Base-by-base conservation (phyloP, 2,329 filamentous ascomycete genomes). In the Phoma herbarum region DNA sequence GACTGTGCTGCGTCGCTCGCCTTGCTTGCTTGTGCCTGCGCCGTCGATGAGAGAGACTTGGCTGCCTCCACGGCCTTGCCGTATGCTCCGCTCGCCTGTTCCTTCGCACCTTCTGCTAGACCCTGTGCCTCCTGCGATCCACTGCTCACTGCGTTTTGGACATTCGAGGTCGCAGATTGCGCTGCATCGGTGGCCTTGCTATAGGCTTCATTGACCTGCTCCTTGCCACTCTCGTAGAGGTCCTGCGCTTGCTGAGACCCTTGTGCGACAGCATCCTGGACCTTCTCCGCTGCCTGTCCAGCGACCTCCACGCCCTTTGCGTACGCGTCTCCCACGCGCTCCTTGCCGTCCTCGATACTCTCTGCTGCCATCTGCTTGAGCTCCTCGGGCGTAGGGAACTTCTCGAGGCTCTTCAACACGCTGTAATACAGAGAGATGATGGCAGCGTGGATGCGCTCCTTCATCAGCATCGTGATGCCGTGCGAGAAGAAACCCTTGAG, bases 401-500 rank as follows among this genome's bases (percentile, higher is more conserved):
- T 68, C 64, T 77, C 73, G 59, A 80, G 73, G n/a, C 76, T 61
- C 57, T 79, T 79, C n/a, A 90, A 77, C 2, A 90, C 71, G 7
- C 88, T 70, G 65, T 91, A 90, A 77, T 94, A 96, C 4, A 89
- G 68, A 62, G 86, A 86, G 59, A 96, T 85, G 55, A 96, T 86
- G 16, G 88, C 75, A 26, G 85, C 82, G 73, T 96, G 91, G 9
- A 95, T 85, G 5, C 85, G 79, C 55, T 94, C 91, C 77, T 97
- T 97, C 58, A 91, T 87, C 52, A 94, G 80, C 91, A 96, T 96
- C 1, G 92, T 94, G 50, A 93, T 84, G 0, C 93, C 93, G 69
- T 97, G 92, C 22, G 87, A 88, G 69, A 97, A 88, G 78, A 96
- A 96, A 0, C 90, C 90, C 69, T 93, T 93, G 9, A 93, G 77